Evolutionary conservation across 2,329 filamentous ascomycete species (phyloP).

Genomic region (Fusarium cicatricum): DNA sequence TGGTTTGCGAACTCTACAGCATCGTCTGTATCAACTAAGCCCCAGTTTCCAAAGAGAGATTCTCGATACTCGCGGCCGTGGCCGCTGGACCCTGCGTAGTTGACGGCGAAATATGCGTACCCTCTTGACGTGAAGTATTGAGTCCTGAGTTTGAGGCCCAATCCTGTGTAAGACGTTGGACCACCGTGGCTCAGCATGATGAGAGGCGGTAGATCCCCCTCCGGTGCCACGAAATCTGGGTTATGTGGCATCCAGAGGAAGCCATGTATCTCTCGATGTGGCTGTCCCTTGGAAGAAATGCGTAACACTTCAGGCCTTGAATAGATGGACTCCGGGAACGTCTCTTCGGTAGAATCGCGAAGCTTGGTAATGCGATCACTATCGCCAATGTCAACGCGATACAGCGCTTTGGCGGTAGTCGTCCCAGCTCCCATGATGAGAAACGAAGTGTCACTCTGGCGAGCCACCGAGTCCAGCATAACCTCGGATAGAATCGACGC

Average conservation of each 20-base stretch:
- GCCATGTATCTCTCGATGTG: slow-evolving; percentile 50
- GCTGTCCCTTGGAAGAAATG: slow-evolving; percentile 39
- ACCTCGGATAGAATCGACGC: slow-evolving; percentile 45
- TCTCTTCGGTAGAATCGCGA: slow-evolving; percentile 46
- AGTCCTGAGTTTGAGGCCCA: slow-evolving; percentile 53
- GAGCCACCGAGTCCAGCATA: slow-evolving; percentile 46
- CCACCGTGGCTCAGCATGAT: slow-evolving; percentile 62
- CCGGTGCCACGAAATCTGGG: slow-evolving; percentile 50
- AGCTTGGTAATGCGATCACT: slow-evolving; percentile 41
- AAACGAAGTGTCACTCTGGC: slow-evolving; percentile 47
- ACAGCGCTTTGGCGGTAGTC: slow-evolving; percentile 45
- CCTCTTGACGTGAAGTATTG: slow-evolving; percentile 65
- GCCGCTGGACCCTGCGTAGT: slow-evolving; percentile 61
- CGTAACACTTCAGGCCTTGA: slow-evolving; percentile 50
- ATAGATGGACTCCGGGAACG: slow-evolving; percentile 43
- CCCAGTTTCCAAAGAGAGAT: slow-evolving; percentile 59
- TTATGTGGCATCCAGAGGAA: slow-evolving; percentile 61
- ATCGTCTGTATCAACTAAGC: slow-evolving; percentile 60
- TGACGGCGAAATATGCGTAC: slow-evolving; percentile 59
- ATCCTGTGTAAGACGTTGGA: slow-evolving; percentile 54
- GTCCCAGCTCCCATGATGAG: slow-evolving; percentile 50
- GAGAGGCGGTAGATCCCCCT: slow-evolving; percentile 54
- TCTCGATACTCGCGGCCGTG: slow-evolving; percentile 61
- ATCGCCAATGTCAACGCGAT: slow-evolving; percentile 45
- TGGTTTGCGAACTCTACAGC: slow-evolving; percentile 55